Base-by-base conservation (phyloP, 2,329 filamentous ascomycete genomes). In the Ceratocystis destructans region DNA sequence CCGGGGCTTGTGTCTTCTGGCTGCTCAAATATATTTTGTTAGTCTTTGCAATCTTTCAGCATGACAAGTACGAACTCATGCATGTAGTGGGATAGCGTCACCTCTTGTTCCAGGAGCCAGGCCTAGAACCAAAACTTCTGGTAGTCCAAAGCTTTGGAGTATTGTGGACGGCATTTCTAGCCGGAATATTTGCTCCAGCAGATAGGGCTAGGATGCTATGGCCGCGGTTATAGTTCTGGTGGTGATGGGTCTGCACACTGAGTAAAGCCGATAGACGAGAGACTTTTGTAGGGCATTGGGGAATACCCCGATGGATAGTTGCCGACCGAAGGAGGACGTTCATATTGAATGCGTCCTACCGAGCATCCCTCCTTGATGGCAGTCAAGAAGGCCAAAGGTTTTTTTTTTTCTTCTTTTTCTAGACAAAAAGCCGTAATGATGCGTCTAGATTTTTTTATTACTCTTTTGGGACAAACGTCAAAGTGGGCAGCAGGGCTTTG, bases 281-380 rank as follows among this genome's bases (percentile, higher is more conserved):
- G 45, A 61, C 44, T 41, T 57, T 44, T 31, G n/a, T 20, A 20
- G 55, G n/a, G 22, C 62, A 33, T n/a, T 37, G 44, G 7, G 50
- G 48, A 62, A 64, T 46, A 17, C 55, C 59, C 37, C 64, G 64
- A 57, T 31, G 28, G n/a, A 33, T 25, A 37, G 50, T 20, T 17
- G 61, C 50, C 61, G 66, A 50, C 46, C 64, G 64, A 44, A 68
- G 64, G 61, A 68, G 59, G 50, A 65, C 64, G 61, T 65, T 68
- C 64, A 68, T 68, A 28, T 59, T 59, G 55, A 33, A 31, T 59
- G 25, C 31, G 55, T 59, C 55, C 28, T 59, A 31, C 55, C 55
- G 15, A 37, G 55, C 55, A 59, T 59, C 55, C 15, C 55, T 59
- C 33, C 55, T 31, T 33, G 55, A 37, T 33, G 28, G 55, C 15